Evolutionary conservation across 208 protist species (phyloP).

Genomic region (Crithidia brevicula): DNA sequence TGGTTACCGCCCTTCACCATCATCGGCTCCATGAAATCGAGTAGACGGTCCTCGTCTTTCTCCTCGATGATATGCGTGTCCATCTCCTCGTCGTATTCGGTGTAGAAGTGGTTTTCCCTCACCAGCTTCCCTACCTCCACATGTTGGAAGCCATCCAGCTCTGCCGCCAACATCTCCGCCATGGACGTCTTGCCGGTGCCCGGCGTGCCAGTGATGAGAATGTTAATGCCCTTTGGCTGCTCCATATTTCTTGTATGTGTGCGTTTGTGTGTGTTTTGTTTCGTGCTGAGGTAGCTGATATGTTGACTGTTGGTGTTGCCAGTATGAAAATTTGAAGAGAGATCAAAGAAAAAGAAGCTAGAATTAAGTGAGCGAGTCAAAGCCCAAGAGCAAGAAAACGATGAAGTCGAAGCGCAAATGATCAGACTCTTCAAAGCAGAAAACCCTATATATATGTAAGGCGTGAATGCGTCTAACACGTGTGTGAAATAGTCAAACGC

Average conservation of each 20-base stretch:
- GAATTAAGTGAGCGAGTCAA: background rate
- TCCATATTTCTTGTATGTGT: constrained; percentile 64
- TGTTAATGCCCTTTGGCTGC: constrained; percentile 82
- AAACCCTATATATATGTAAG: too few relatives aligned
- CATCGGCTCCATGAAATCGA: constrained; percentile 95
- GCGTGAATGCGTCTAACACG: too few relatives aligned
- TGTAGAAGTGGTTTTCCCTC: constrained; percentile 92
- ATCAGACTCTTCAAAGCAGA: too few relatives aligned
- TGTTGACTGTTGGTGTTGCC: background rate
- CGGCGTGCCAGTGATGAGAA: constrained; percentile 96
- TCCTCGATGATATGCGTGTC: constrained; percentile 96
- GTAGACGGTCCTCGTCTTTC: constrained; percentile 90
- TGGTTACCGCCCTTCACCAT: constrained; percentile 90
- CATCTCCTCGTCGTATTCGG: constrained; percentile 92
- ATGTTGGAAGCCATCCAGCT: constrained; percentile 73
- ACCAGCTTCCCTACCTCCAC: constrained; percentile 94
- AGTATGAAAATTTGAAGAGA: too few relatives aligned
- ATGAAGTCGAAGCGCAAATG: too few relatives aligned
- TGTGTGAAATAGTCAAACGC: too few relatives aligned
- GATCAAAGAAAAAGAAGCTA: background rate
- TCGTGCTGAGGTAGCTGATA: background rate
- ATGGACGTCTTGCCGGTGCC: constrained; percentile 97
- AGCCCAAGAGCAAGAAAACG: too few relatives aligned
- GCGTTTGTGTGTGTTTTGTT: background rate
- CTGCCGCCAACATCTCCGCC: constrained; percentile 71